Conservation (phyloP, 192 early-diverging fungal species). For the Backusella mclennaniae region DNA sequence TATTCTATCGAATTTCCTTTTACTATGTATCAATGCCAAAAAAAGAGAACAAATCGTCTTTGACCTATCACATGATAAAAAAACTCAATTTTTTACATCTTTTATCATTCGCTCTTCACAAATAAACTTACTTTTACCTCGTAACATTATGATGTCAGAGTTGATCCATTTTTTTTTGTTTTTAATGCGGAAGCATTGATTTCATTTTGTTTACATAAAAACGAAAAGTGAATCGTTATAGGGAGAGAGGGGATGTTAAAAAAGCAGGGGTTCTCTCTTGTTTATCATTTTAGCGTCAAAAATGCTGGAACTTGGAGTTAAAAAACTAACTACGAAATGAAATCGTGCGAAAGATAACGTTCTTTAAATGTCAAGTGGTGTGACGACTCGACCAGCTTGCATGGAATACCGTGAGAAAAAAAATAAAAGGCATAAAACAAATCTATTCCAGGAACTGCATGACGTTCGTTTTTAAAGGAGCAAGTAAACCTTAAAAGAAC, state of each 20-base stretch:
- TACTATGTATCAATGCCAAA: neutral
- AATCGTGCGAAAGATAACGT: neutral
- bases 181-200: neutral
- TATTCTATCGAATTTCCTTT: neutral
- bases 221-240: neutral
- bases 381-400: neutral
- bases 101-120: neutral
- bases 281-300: neutral
- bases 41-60: neutral
- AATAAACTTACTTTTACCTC: neutral
- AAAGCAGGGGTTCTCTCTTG: neutral
- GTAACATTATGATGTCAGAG: neutral
- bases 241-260: neutral
- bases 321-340: neutral
- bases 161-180: neutral
- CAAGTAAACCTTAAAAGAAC: neutral
- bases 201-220: neutral
- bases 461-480: neutral
- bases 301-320: neutral
- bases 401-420: conserved; percentile 1
- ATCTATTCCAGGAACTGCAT: neutral
- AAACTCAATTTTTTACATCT: neutral
- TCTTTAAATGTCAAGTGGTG: conserved; percentile 2
- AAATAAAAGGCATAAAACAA: neutral
- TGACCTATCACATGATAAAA: neutral